Base-by-base conservation (phyloP, 176 grass and related monocot genomes). In the Pontederia paniculata region DNA sequence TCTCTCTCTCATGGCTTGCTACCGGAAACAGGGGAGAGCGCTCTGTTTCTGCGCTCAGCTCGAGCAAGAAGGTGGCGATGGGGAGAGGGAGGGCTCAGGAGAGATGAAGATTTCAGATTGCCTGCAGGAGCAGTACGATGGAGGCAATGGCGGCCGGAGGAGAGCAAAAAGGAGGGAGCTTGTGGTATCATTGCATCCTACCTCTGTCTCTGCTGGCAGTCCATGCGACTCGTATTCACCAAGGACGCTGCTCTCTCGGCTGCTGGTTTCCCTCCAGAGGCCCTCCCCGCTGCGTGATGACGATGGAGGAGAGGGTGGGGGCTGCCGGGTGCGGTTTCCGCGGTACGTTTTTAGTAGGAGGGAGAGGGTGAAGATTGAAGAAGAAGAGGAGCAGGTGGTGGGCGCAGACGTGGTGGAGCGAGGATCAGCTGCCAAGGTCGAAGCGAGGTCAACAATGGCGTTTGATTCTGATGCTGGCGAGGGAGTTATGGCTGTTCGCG, bases 21-120 rank as follows among this genome's bases (percentile, higher is more conserved):
- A n/a, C n/a, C 42, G 20, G 10, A 47, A 62, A 23, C 60, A 62
- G 17, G 60, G 60, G 60, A 62, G 6, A 6, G 43, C 22, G 19
- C 60, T 62, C 43, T 62, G 60, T 14, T 62, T 62, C 60, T 62
- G 60, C 11, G 60, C 18, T 4, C 43, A 42, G 60, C 17, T 41
- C 28, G 28, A 18, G 12, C 23, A 59, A 17, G 25, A 59, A 42
- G 56, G 56, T 17, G 42, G 12, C 15, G 8, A 16, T 15, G 12
- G 18, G 43, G 1, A 10, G 57, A 12, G 12, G 37, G 41, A 16
- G 19, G 44, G 3, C 43, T 42, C 18, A 17, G 57, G 17, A 20
- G 57, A 8, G 15, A 62, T 62, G 60, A 62, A n/a, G 21, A 47
- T 47, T 9, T 3, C 42, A 2, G 60, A 62, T 22, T 62, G 19